These are phyloP conservation scores for Immersiporthe knoxdaviesiana DNA, from an alignment of 2,329 filamentous ascomycete genomes.

Conservation along the genomic window DNA sequence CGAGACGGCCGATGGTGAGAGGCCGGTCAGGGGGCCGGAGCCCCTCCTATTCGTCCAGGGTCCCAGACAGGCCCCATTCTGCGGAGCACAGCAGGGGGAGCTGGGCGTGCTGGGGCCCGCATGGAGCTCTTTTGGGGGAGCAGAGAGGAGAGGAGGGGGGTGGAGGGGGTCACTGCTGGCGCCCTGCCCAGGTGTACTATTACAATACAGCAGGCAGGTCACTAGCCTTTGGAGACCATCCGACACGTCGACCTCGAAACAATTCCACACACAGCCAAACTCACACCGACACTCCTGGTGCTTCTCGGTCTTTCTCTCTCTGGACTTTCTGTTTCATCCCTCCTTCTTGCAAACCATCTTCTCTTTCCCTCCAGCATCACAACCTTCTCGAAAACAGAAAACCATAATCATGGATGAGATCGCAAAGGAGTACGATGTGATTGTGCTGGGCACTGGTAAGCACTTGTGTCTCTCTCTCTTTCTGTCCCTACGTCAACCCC, in stretches of 20 bases:
- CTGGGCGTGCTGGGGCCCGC: conserved; percentile 12
- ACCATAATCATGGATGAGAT: conserved; percentile 86
- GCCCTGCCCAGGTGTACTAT: conserved; percentile 6
- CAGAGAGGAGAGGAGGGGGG: not conserved
- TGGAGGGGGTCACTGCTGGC: not conserved
- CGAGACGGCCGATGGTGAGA: not conserved
- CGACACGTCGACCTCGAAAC: conserved; percentile 25
- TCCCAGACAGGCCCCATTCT: conserved; percentile 4
- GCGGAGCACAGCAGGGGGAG: conserved; percentile 11
- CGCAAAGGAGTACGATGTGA: conserved; percentile 96
- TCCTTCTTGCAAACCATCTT: conserved; percentile 25
- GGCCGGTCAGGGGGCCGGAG: conserved; percentile 9
- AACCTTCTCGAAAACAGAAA: conserved; percentile 16
- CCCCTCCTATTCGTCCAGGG: conserved; percentile 13
- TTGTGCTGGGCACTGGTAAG: conserved; percentile 93
- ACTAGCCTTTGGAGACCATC: conserved; percentile 8
- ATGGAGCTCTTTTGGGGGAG: conserved; percentile 9
- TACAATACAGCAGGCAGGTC: conserved; percentile 5
- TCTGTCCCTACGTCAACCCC: conserved; percentile 31
- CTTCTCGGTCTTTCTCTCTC: conserved; percentile 20
- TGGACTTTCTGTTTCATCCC: conserved; percentile 15
- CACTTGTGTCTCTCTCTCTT: conserved; percentile 43
- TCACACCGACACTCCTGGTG: conserved; percentile 18
- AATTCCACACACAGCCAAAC: conserved; percentile 21
- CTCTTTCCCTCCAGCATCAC: conserved; percentile 22